These are phyloP conservation scores for Fusarium burgessii DNA, from an alignment of 2,329 filamentous ascomycete genomes.

Conservation along the genomic window DNA sequence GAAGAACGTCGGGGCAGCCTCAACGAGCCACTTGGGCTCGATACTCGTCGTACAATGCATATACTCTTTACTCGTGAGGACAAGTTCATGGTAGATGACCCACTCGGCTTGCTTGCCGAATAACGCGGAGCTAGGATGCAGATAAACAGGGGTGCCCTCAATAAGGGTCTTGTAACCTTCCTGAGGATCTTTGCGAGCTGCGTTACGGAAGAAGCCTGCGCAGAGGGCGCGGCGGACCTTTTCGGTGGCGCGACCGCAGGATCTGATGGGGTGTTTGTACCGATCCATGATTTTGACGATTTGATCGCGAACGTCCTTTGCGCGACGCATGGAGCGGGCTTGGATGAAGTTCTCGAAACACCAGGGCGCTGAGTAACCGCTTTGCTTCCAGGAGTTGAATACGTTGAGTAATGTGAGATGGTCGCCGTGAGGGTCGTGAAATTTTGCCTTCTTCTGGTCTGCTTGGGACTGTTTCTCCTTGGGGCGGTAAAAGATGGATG, in stretches of 20 bases:
- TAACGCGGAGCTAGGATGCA: constrained; percentile 90
- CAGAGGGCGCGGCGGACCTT: constrained; percentile 91
- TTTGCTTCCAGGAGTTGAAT: constrained; percentile 95
- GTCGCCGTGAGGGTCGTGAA: constrained; percentile 94
- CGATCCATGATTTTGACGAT: constrained; percentile 93
- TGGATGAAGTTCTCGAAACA: constrained; percentile 99
- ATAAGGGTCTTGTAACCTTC: constrained; percentile 98
- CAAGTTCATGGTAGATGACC: constrained; percentile 92
- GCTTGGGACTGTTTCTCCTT: constrained; percentile 98
- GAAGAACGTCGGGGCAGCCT: constrained; percentile 98
- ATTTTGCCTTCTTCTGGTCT: constrained; percentile 97
- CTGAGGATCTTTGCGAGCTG: constrained; percentile 92
- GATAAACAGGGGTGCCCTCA: constrained; percentile 92
- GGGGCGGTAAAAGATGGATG: constrained; percentile 91
- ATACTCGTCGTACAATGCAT: constrained; percentile 96
- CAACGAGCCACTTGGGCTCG: constrained; percentile 93
- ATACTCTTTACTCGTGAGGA: constrained; percentile 96
- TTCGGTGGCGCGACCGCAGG: constrained; percentile 87
- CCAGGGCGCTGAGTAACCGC: constrained; percentile 86
- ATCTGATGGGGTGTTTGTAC: constrained; percentile 84
- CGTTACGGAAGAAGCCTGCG: constrained; percentile 94
- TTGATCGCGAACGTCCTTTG: constrained; percentile 92
- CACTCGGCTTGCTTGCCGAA: constrained; percentile 98
- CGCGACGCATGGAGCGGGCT: constrained; percentile 86
- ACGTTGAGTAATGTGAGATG: constrained; percentile 96